phyloP scores from a whole-genome alignment of 2,329 filamentous ascomycete genomes.

The Cladosporium velox region DNA sequence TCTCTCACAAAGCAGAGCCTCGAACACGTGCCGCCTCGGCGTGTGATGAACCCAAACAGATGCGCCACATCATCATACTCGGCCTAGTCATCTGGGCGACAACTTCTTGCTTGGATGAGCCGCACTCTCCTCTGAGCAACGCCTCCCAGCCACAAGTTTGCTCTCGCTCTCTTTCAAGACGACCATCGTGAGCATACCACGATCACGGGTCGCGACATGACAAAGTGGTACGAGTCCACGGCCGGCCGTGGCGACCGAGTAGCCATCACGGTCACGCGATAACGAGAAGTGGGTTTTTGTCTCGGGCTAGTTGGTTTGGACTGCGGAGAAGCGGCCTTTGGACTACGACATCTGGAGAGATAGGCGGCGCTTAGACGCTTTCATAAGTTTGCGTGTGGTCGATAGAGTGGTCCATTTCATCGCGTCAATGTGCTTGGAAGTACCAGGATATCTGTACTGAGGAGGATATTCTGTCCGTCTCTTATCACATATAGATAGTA shows the following conservation, averaged over 20 bases:
- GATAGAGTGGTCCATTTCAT: too few relatives aligned
- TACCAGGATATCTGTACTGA: not conserved
- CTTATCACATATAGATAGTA: not conserved
- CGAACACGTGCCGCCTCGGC: not conserved
- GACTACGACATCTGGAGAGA: not conserved
- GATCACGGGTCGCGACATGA: not conserved
- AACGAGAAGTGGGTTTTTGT: slow-evolving; percentile 10
- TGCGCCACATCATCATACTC: not conserved
- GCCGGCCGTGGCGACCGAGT: not conserved
- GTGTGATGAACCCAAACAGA: not conserved
- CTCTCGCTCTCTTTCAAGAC: not conserved
- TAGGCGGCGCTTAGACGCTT: not conserved
- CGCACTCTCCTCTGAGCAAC: not conserved
- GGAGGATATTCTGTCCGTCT: too few relatives aligned
- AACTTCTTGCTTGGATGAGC: not conserved
- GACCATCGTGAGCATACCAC: not conserved
- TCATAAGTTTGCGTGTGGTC: not conserved
- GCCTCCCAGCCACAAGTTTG: not conserved
- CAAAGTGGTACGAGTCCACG: not conserved
- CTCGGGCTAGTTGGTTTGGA: slow-evolving; percentile 3
- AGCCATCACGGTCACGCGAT: slow-evolving; percentile 20
- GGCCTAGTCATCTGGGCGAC: not conserved
- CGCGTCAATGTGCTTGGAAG: not conserved
- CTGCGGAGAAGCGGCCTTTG: slow-evolving; percentile 19
- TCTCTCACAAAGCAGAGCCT: not conserved